Base-by-base conservation (phyloP, 371 early-diverging fungal species). In the Scutellospora calospora region DNA sequence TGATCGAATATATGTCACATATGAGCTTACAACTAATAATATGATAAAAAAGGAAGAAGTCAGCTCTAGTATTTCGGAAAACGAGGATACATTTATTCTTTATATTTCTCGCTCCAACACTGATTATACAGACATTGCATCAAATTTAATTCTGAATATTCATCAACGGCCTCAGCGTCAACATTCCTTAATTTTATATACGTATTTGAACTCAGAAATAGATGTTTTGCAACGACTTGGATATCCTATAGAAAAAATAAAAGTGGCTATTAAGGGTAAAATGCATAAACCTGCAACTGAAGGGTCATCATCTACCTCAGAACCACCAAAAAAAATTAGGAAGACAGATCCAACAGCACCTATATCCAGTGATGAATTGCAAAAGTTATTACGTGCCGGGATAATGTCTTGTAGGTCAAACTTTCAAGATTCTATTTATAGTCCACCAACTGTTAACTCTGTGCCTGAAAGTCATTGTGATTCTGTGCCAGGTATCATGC, bases 201-300 rank as follows among this genome's bases (percentile, higher is more conserved):
- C 91, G 1, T 87, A 93, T 77, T 84, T 94, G 57, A 90, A 90
- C 3, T 90, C 92, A 0, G 87, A 89, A 2, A 81, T 94, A n/a
- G 80, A 83, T 18, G 90, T 89, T 60, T 82, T 95, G 72, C 83
- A 89, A 27, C 83, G 91, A 27, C 94, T 95, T 85, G 93, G 96
- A 31, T 95, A 95, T 76, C 96, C 96, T 35, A 96, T 97, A 0
- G 97, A 96, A 81, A 92, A 97, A 49, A 93, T 97, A 45, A 82
- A 96, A 16, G 25, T 52, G 27, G 9, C 73, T 9, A 5, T 11
- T 45, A 45, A 45, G 9, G 45, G 45, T 45, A 3, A 11, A 45
- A 5, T n/a, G n/a, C n/a, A n/a, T n/a, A n/a, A n/a, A n/a, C n/a
- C n/a, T n/a, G n/a, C 45, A 45, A 5, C 45, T 9, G 45, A 45